Evolutionary conservation across 202 grass and related monocot genomes (phyloP).

Genomic region (Digitaria exilis): DNA sequence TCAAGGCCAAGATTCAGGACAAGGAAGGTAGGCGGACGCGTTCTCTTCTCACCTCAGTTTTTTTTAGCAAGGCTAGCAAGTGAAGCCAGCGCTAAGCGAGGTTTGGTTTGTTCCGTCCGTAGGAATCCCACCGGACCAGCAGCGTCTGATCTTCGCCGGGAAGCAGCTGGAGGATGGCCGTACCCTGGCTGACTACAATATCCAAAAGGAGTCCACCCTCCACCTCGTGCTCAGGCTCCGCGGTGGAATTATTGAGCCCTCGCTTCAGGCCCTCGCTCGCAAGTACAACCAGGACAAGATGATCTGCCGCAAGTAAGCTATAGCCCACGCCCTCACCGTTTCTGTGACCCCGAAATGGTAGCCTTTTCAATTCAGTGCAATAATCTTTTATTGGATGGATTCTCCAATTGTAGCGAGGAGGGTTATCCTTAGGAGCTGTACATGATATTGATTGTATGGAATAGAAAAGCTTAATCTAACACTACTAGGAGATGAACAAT

Average conservation of each 20-base stretch:
- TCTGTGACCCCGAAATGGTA: neutral
- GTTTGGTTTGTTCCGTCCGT: neutral
- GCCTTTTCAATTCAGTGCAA: neutral
- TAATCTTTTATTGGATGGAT: neutral
- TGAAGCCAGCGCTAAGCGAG: neutral
- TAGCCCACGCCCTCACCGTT: no score
- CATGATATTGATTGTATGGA: no score
- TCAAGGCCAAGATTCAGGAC: constrained; percentile 94
- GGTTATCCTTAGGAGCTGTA: neutral
- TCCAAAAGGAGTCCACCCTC: constrained; percentile 89
- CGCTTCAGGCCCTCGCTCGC: constrained; percentile 68
- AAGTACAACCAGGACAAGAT: constrained; percentile 82
- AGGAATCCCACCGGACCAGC: constrained; percentile 95
- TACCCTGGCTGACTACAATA: constrained; percentile 92
- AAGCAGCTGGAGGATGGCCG: constrained; percentile 96
- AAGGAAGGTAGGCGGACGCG: constrained; percentile 44
- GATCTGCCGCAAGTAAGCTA: constrained; percentile 82
- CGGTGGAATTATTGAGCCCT: constrained; percentile 83
- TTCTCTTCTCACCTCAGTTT: neutral
- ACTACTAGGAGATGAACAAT: neutral
- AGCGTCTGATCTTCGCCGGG: constrained; percentile 87
- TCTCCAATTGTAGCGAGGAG: neutral
- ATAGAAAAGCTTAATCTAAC: neutral
- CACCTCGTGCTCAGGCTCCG: constrained; percentile 95
- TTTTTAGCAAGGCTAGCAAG: neutral